Base-by-base conservation (phyloP, 768 basidiomycete genomes). In the Leccinum fibrillosum region DNA sequence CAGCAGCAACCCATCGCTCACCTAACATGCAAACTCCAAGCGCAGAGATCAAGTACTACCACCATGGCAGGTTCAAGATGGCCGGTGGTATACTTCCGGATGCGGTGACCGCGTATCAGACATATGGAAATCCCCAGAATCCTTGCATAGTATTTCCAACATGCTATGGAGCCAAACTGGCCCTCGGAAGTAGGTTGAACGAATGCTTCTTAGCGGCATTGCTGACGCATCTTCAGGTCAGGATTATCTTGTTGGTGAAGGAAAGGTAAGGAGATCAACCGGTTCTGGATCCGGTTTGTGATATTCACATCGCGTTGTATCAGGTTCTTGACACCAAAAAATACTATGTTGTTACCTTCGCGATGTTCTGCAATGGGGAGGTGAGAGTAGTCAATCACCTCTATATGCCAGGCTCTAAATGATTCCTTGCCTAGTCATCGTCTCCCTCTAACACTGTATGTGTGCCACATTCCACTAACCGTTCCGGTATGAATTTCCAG, bases 121-220 rank as follows among this genome's bases (percentile, higher is more conserved):
- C 82, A 3, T 84, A 82, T 61, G 84, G 83, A n/a, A 65, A 80
- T 56, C 74, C 76, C 1, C 62, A 66, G 13, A 84, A 82, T 50
- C 83, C 82, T 5, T 84, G 82, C 61, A 77, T 84, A 37, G 80
- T 85, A 12, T 84, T 82, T 64, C 83, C 83, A 9, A 84, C 82
- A 8, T 84, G 82, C 62, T 85, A 81, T 64, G 82, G 82, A 1
- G 82, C 71, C 15, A 78, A 78, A 49, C 73, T 85, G 9, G 80
- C 80, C 57, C 62, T 64, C 42, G 62, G 62, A 39, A 76, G 82
- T 82, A 61, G 64, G 79, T 72, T 15, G 11, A 56, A 4, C 49
- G 12, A 42, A 56, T 7, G 10, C 17, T 48, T 5, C 15, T 1
- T 26, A 28, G 10, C 17, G 48, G 4, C 54, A 47, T 53, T 53